These are phyloP conservation scores for Coemansia sp. DNA, from an alignment of 192 early-diverging fungal species.

Conservation along the genomic window DNA sequence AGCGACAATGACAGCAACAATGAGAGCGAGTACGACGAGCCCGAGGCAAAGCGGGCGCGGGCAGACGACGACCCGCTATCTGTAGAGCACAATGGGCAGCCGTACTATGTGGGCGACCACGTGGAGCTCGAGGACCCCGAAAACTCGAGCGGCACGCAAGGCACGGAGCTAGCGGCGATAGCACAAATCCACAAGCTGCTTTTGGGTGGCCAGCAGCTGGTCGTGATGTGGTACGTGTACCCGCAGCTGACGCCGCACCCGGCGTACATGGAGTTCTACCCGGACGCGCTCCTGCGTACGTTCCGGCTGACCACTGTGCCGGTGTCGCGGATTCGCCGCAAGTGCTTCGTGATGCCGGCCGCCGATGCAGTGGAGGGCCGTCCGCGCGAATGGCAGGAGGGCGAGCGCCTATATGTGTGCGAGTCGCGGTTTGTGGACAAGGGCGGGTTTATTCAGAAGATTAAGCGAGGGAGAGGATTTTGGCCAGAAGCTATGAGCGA, in stretches of 20 bases:
- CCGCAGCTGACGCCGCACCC: constrained; percentile 37
- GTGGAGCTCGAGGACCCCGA: constrained; percentile 29
- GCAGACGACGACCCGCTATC: not conserved
- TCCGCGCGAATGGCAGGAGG: constrained; percentile 32
- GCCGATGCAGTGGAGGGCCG: constrained; percentile 24
- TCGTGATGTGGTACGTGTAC: constrained; percentile 33
- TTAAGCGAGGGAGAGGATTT: constrained; percentile 27
- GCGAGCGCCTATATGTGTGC: constrained; percentile 36
- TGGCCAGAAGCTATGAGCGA: constrained; percentile 35
- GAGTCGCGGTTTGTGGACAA: constrained; percentile 41
- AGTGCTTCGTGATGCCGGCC: constrained; percentile 38
- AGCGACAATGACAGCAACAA: not conserved
- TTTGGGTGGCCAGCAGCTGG: too few species aligned
- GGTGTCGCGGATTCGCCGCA: constrained; percentile 5
- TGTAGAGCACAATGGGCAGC: constrained; percentile 24
- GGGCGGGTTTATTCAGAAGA: constrained; percentile 38
- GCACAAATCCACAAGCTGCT: constrained; percentile 35
- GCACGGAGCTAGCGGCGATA: constrained; percentile 16
- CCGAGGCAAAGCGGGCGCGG: constrained; percentile 7
- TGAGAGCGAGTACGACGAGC: constrained; percentile 1
- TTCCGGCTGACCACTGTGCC: constrained; percentile 27
- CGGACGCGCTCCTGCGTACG: constrained; percentile 30
- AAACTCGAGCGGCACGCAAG: constrained; percentile 25
- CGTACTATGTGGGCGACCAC: constrained; percentile 42
- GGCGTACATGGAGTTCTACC: constrained; percentile 37